phyloP scores from a whole-genome alignment of 179 eudicot genomes.

The Silene noctiflora region DNA sequence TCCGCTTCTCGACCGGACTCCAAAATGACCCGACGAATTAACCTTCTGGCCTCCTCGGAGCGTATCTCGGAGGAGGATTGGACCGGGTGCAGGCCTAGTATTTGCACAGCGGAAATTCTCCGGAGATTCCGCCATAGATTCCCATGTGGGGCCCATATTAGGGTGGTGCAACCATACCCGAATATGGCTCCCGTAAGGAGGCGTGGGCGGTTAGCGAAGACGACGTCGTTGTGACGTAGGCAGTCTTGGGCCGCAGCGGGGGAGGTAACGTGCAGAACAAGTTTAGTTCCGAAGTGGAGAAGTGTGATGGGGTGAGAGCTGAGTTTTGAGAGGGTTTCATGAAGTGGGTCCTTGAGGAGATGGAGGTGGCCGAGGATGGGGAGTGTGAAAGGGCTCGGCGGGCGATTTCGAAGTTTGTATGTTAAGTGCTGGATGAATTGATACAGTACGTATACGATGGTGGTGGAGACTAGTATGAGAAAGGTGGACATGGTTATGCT shows the following conservation, averaged over 20 bases:
- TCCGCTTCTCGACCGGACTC: constrained; percentile 19
- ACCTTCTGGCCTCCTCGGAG: constrained; percentile 23
- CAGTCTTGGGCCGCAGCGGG: constrained; percentile 33
- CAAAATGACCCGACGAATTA: constrained; percentile 6
- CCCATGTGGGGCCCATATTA: constrained; percentile 37
- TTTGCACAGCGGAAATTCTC: constrained; percentile 25
- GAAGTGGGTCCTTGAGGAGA: constrained; percentile 37
- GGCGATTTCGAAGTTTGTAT: constrained; percentile 17
- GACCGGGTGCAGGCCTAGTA: constrained; percentile 20
- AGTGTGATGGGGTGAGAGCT: constrained; percentile 26
- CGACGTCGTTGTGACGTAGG: constrained; percentile 31
- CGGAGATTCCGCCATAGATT: constrained; percentile 34
- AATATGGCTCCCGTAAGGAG: constrained; percentile 27
- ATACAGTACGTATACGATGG: constrained; percentile 1
- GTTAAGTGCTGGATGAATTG: constrained; percentile 12
- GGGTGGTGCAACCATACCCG: constrained; percentile 22
- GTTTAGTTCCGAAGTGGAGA: constrained; percentile 29
- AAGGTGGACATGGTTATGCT: constrained; percentile 1
- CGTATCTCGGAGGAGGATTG: constrained; percentile 24
- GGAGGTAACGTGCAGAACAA: constrained; percentile 28
- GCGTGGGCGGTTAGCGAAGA: constrained; percentile 35
- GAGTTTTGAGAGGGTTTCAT: constrained; percentile 28
- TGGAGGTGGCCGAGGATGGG: constrained; percentile 47
- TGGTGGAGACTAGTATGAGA: constrained; percentile 3
- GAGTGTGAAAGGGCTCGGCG: constrained; percentile 30